phyloP scores from a whole-genome alignment of 2,329 filamentous ascomycete genomes.

The Onygena corvina region DNA sequence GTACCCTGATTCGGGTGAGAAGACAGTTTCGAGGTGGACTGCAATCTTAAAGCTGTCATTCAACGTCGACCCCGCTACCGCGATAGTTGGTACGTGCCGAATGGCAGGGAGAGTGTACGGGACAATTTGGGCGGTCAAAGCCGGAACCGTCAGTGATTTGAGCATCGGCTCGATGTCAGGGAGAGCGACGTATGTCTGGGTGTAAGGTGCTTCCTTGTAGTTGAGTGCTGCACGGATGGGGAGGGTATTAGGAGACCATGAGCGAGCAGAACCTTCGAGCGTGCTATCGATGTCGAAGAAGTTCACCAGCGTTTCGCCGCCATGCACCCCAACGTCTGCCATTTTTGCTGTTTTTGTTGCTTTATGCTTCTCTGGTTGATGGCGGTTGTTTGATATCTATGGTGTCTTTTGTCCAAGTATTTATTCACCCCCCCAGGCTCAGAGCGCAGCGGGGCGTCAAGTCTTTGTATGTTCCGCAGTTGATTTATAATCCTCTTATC shows the following conservation, averaged over 20 bases:
- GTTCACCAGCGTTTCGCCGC: constrained; percentile 11
- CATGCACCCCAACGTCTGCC: not conserved
- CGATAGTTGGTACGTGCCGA: constrained; percentile 24
- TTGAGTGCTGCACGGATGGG: constrained; percentile 34
- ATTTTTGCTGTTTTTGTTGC: not conserved
- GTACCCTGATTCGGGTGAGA: constrained; percentile 25
- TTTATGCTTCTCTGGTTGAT: not conserved
- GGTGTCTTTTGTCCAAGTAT: no score
- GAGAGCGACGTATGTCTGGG: constrained; percentile 31
- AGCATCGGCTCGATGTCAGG: constrained; percentile 31
- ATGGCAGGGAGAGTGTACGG: constrained; percentile 32
- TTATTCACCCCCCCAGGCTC: no score
- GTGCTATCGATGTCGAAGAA: constrained; percentile 15
- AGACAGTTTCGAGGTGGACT: constrained; percentile 29
- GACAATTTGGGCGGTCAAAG: constrained; percentile 4
- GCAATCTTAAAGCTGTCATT: constrained; percentile 29
- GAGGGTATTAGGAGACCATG: constrained; percentile 28
- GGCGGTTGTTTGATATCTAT: not conserved
- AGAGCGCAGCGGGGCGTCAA: no score
- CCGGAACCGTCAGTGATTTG: constrained; percentile 17
- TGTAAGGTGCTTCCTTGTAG: constrained; percentile 32
- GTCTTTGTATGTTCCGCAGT: no score
- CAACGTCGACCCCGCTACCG: constrained; percentile 7
- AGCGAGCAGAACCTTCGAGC: constrained; percentile 7
- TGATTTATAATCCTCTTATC: no score